Base-by-base conservation (phyloP, 2,329 filamentous ascomycete genomes). In the Stachybotrys chartarum region DNA sequence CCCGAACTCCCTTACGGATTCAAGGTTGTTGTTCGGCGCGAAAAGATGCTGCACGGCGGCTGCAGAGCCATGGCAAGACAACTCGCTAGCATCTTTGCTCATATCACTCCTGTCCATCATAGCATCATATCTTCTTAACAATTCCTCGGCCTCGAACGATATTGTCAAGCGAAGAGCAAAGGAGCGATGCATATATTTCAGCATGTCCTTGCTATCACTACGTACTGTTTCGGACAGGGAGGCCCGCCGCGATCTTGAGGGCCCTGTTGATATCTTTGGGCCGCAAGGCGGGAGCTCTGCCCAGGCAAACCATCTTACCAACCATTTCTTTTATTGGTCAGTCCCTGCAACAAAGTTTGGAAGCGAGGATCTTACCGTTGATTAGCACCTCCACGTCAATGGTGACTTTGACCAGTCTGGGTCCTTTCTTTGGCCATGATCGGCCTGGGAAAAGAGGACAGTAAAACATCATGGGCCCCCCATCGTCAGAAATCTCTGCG, bases 251-350 rank as follows among this genome's bases (percentile, higher is more conserved):
- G 42, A 64, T 35, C 58, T 64, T 66, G 46, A 72, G 60, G 8
- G 71, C 68, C 16, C 52, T 59, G 51, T 72, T 60, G 1, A 76
- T 60, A 48, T 76, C 72, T 45, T 64, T 70, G 1, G 70, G 70
- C 7, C 73, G 67, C 10, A 75, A 56, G 0, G 71, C 74, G 0
- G 74, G 73, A 2, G 66, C 66, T 6, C 71, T 64, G 8, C 73
- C 74, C 7, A 76, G 58, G 46, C 73, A 76, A 7, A 76, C 67
- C 16, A 71, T 68, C 14, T 56, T 64, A 3, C 56, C 55, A 0
- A 66, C 64, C 50, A 76, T 59, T 64, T 76, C 73, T 75, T 50
- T 30, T 24, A 3, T 5, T 12, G n/a, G 46, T 48, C 10, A 48
- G 46, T 17, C 46, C 5, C 8, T 48, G 46, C 10, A 10, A 2